Percentiles rank a stretch among this genome's conserved stretches.
These are phyloP conservation scores for Nicotiana otophora DNA, from an alignment of 257 asterid genomes.

Conservation along the genomic window DNA sequence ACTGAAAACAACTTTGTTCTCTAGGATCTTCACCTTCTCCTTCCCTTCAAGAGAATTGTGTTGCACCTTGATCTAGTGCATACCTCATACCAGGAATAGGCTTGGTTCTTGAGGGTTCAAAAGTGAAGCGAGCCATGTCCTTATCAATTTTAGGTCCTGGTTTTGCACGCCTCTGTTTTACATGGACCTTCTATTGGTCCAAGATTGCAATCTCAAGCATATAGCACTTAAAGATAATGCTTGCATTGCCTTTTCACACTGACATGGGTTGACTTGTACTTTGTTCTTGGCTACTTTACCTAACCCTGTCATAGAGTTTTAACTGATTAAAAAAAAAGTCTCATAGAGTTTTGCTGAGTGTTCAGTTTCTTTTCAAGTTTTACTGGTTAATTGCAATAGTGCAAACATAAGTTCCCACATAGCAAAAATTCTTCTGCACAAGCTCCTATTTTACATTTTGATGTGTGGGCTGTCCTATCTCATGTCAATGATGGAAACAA, in stretches of 20 bases:
- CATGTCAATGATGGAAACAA: background rate
- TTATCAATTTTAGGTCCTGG: background rate
- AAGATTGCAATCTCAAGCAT: background rate
- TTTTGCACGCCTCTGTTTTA: background rate
- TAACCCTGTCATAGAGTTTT: background rate
- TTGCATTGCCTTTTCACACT: background rate
- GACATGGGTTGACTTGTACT: background rate
- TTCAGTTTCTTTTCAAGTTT: background rate
- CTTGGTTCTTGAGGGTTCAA: background rate
- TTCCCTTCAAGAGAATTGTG: background rate
- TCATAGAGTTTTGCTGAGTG: background rate
- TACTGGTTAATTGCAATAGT: background rate
- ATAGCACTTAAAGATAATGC: background rate
- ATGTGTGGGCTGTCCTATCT: background rate
- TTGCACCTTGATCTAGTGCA: background rate
- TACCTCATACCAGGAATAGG: background rate
- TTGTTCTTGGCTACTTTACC: background rate
- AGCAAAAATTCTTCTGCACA: background rate
- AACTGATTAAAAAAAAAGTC: background rate
- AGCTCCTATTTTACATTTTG: background rate
- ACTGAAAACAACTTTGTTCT: background rate
- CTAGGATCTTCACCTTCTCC: background rate
- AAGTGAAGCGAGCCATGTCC: constrained; percentile 3
- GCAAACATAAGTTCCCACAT: background rate
- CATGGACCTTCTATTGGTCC: background rate